Conservation (phyloP, 371 early-diverging fungal genomes). For the Nematocida parisii region DNA sequence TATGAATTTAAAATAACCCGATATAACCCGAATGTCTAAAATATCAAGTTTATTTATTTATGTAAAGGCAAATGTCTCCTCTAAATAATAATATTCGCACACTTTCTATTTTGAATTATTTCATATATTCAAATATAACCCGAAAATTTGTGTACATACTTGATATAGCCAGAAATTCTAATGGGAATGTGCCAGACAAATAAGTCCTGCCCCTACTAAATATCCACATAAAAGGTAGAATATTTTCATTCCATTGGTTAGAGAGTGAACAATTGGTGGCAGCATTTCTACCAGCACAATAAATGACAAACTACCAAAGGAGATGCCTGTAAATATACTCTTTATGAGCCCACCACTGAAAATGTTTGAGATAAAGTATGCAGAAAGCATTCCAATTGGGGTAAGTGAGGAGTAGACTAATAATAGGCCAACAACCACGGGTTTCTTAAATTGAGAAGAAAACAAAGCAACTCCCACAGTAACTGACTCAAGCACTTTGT, state of each 20-base stretch:
- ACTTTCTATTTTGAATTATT: no score
- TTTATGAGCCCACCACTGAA: conserved; percentile 21
- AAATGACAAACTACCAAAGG: conserved; percentile 68
- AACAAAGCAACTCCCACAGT: conserved; percentile 56
- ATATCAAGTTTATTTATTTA: no score
- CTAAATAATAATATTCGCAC: no score
- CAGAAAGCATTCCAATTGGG: conserved; percentile 67
- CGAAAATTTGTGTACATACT: no score
- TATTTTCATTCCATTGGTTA: conserved; percentile 36
- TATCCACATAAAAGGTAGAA: conserved; percentile 52
- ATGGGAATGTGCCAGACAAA: conserved; percentile 28
- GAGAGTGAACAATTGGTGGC: conserved; percentile 61
- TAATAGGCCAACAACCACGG: conserved; percentile 12
- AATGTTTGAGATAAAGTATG: neutral
- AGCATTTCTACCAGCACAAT: conserved; percentile 70
- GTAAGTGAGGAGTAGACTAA: conserved; percentile 55
- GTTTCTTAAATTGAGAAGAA: conserved; percentile 42
- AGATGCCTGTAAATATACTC: conserved; percentile 59
- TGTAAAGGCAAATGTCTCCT: no score
- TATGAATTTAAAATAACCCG: no score
- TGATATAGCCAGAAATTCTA: neutral
- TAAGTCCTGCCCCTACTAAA: conserved; percentile 40
- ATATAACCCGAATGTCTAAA: no score
- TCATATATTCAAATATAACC: no score
- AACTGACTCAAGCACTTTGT: conserved; percentile 59